phyloP scores from a whole-genome alignment of 2,329 filamentous ascomycete species.

The Beauveria sp. region DNA sequence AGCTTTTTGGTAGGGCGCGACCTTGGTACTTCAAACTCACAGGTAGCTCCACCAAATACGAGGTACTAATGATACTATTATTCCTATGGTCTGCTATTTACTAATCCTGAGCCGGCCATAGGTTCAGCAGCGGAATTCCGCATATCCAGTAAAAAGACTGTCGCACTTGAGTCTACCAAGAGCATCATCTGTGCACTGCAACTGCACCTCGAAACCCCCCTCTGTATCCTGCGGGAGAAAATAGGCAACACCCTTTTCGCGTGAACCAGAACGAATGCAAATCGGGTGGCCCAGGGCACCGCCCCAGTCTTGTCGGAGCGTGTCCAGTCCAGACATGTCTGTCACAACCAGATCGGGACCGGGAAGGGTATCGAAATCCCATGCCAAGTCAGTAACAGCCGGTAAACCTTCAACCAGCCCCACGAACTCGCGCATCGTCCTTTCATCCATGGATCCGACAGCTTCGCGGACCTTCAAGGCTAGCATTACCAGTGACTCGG shows the following conservation, averaged over 20 bases:
- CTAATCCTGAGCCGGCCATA: too few relatives aligned
- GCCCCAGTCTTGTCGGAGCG: not conserved
- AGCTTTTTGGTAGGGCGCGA: too few relatives aligned
- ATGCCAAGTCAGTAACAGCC: not conserved
- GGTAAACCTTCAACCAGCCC: not conserved
- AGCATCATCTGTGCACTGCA: not conserved
- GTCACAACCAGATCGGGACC: not conserved
- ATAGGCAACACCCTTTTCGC: not conserved
- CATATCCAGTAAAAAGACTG: constrained; percentile 19
- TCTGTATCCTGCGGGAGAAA: not conserved
- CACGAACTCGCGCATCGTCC: not conserved
- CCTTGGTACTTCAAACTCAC: too few relatives aligned
- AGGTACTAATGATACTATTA: too few relatives aligned
- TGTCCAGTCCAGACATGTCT: not conserved
- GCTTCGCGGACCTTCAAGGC: not conserved
- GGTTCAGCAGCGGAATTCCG: not conserved
- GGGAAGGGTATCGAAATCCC: not conserved
- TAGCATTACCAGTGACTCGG: not conserved
- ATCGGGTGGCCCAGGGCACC: not conserved
- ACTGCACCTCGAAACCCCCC: not conserved
- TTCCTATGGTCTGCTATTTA: too few relatives aligned
- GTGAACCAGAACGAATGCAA: not conserved
- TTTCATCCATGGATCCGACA: not conserved
- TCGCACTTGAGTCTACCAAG: not conserved
- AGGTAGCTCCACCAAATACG: too few relatives aligned